phyloP scores from a whole-genome alignment of 202 grass and related monocot species.

The Panicum hallii region DNA sequence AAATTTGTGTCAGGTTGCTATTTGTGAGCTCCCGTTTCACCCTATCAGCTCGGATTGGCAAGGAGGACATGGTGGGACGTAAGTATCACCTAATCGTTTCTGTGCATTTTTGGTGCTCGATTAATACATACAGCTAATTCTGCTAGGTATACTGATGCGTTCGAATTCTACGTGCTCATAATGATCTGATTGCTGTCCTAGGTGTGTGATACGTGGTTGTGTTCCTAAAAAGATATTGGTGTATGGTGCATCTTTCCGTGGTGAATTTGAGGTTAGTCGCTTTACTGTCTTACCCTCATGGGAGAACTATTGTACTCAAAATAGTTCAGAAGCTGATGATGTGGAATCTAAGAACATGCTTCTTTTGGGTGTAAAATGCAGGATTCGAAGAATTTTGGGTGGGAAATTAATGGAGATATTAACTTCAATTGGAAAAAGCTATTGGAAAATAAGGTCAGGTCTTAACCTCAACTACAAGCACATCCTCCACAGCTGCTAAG shows the following conservation, averaged over 20 bases:
- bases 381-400: constrained; percentile 88
- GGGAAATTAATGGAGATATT: constrained; percentile 86
- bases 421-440: constrained; percentile 92
- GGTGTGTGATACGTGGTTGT: constrained; percentile 93
- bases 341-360: background rate
- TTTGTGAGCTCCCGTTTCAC: constrained; percentile 95
- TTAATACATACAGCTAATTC: background rate
- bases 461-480: background rate
- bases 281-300: background rate
- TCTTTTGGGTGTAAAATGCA: constrained; percentile 37
- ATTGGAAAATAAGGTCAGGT: constrained; percentile 83
- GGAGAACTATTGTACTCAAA: background rate
- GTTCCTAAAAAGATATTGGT: constrained; percentile 97
- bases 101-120: background rate
- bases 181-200: constrained; percentile 35
- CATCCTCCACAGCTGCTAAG: background rate
- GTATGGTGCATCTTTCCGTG: constrained; percentile 80
- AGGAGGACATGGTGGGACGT: constrained; percentile 94
- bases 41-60: constrained; percentile 86
- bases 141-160: background rate
- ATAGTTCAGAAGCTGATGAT: background rate
- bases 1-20: constrained; percentile 65
- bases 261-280: constrained; percentile 80
- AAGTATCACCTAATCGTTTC: constrained; percentile 30
- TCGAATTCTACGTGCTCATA: background rate